Percentiles rank a stretch among this genome's conserved stretches.
Conservation (phyloP, 2,329 filamentous ascomycete species). For the Phialemonium atrogriseum region DNA sequence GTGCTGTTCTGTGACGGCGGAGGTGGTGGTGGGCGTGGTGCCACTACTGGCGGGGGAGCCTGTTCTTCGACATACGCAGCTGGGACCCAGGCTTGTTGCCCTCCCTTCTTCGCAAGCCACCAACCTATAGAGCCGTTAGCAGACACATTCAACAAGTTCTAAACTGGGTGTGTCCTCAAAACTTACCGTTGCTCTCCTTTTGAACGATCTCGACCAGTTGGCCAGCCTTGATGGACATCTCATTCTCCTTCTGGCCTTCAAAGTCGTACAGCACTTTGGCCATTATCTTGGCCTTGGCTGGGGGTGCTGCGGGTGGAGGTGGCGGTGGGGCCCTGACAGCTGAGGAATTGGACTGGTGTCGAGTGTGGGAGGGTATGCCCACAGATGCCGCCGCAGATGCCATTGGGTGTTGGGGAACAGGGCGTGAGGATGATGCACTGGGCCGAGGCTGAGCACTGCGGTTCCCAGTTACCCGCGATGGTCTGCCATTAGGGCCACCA, state of each 20-base stretch:
- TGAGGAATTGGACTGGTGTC: conserved; percentile 45
- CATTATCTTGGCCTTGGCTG: conserved; percentile 61
- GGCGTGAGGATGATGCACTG: conserved; percentile 20
- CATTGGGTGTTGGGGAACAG: conserved; percentile 18
- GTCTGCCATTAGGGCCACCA: conserved; percentile 75
- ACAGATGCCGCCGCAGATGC: conserved; percentile 16
- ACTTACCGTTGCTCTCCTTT: conserved; percentile 88
- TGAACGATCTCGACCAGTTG: conserved; percentile 85
- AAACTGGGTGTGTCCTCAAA: no score
- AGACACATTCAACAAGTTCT: no score
- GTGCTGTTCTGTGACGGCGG: conserved; percentile 68
- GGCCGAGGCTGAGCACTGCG: conserved; percentile 36
- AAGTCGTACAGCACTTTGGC: conserved; percentile 94
- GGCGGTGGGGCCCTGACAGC: conserved; percentile 54
- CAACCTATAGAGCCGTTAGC: conserved; percentile 58
- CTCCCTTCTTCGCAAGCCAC: conserved; percentile 78
- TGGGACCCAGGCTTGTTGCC: conserved; percentile 84
- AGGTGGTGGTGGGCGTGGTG: conserved; percentile 56
- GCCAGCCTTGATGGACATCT: conserved; percentile 70
- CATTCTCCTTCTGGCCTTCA: conserved; percentile 72
- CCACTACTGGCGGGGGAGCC: conserved; percentile 49
- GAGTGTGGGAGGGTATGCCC: conserved; percentile 40
- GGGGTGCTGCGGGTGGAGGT: conserved; percentile 58
- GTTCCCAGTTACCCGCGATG: conserved; percentile 57
- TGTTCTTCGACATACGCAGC: conserved; percentile 90